These are phyloP conservation scores for Tripidium arundinaceum DNA, from an alignment of 202 grass and related monocot genomes.

Conservation along the genomic window DNA sequence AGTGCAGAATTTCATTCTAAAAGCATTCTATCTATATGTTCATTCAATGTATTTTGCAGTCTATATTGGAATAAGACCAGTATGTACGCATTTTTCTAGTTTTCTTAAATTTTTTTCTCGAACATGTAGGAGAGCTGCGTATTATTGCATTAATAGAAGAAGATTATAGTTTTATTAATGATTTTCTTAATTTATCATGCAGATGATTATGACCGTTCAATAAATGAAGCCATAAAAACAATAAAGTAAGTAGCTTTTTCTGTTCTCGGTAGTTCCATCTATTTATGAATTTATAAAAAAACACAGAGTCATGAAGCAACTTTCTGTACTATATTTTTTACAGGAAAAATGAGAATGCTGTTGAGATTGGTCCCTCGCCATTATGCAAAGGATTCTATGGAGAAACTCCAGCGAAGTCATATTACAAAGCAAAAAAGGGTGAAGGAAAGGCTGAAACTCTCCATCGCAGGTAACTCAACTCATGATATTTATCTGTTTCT, in stretches of 20 bases:
- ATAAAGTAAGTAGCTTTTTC: constrained; percentile 62
- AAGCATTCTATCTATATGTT: neutral
- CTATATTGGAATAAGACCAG: constrained; percentile 12
- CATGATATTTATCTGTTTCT: constrained; percentile 17
- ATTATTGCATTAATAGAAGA: too few species aligned
- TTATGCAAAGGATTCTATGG: constrained; percentile 45
- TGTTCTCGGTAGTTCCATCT: neutral
- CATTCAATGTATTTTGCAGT: neutral
- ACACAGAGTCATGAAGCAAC: neutral
- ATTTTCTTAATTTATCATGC: constrained; percentile 34
- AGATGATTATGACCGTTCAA: constrained; percentile 99
- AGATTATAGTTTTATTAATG: neutral
- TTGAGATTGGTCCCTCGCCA: constrained; percentile 48
- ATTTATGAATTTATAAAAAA: neutral
- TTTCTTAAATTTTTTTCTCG: too few species aligned
- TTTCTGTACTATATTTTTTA: constrained; percentile 33
- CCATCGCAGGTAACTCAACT: constrained; percentile 55
- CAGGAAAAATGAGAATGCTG: constrained; percentile 59
- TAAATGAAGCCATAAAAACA: constrained; percentile 97
- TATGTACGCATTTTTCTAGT: constrained; percentile 6
- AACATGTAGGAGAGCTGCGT: too few species aligned
- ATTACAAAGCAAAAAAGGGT: constrained; percentile 46
- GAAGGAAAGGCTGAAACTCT: constrained; percentile 56
- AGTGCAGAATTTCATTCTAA: neutral
- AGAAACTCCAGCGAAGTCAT: constrained; percentile 37